phyloP scores from a whole-genome alignment of 176 grass and related monocot species.

The Zizania latifolia region DNA sequence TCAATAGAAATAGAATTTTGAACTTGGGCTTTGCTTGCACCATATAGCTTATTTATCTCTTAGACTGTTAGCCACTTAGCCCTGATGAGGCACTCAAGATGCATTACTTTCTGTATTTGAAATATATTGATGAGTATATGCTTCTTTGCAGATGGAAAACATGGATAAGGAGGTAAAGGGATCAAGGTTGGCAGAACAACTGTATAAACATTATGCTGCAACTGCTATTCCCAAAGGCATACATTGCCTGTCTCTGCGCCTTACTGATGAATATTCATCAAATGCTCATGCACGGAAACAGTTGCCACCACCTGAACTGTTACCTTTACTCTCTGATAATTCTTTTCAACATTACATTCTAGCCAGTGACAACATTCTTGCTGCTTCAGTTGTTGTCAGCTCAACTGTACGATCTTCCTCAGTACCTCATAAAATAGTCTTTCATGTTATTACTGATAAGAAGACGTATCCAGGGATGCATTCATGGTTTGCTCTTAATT shows the following conservation, averaged over 20 bases:
- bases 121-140: slow-evolving; percentile 1
- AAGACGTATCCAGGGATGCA: slow-evolving; percentile 96
- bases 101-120: not conserved
- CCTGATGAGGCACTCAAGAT: not conserved
- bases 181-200: slow-evolving; percentile 73
- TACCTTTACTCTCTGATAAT: slow-evolving; percentile 80
- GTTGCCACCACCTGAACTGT: slow-evolving; percentile 82
- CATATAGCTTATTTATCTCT: slow-evolving; percentile 11
- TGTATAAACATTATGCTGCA: slow-evolving; percentile 86
- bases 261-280: slow-evolving; percentile 96
- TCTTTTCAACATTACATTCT: slow-evolving; percentile 83
- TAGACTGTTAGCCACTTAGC: slow-evolving; percentile 2
- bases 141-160: slow-evolving; percentile 74
- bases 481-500: slow-evolving; percentile 97
- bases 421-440: slow-evolving; percentile 62
- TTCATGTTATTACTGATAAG: slow-evolving; percentile 96
- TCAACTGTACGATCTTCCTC: slow-evolving; percentile 64
- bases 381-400: slow-evolving; percentile 83
- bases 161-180: slow-evolving; percentile 84
- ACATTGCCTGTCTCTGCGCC: slow-evolving; percentile 82
- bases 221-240: slow-evolving; percentile 91
- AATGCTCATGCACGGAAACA: slow-evolving; percentile 96
- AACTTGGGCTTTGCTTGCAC: not conserved
- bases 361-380: slow-evolving; percentile 90
- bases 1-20: not conserved